phyloP scores from a whole-genome alignment of 1,284 basidiomycete genomes.

The Cryptococcus depauperatus region DNA sequence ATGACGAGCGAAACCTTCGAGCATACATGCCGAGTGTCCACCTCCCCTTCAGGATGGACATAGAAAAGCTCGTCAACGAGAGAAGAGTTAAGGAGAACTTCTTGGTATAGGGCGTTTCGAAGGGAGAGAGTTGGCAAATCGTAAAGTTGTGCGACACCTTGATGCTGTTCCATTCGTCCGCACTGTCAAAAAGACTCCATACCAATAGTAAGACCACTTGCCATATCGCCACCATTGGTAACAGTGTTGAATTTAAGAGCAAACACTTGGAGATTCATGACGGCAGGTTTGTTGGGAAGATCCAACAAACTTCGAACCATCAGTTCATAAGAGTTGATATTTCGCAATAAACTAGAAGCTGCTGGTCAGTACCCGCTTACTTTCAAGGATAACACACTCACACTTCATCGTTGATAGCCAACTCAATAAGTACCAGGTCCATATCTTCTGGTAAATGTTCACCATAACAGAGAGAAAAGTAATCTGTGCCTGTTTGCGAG shows the following conservation, averaged over 20 bases:
- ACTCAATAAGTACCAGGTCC: slow-evolving; percentile 32
- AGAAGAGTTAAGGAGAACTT: slow-evolving; percentile 17
- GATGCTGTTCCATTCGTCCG: slow-evolving; percentile 20
- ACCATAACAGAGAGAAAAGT: slow-evolving; percentile 30
- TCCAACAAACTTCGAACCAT: slow-evolving; percentile 31
- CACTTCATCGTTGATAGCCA: slow-evolving; percentile 38
- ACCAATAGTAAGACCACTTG: slow-evolving; percentile 8
- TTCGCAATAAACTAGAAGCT: slow-evolving; percentile 13
- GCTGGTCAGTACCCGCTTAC: neutral
- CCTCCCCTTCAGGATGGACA: slow-evolving; percentile 15
- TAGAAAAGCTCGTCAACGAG: slow-evolving; percentile 24
- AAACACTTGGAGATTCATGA: slow-evolving; percentile 33
- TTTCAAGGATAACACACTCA: slow-evolving; percentile 5
- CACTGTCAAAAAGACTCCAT: too few species aligned
- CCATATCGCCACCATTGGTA: slow-evolving; percentile 32
- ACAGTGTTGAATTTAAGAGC: slow-evolving; percentile 31
- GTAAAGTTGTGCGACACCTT: slow-evolving; percentile 34
- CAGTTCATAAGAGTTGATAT: slow-evolving; percentile 31
- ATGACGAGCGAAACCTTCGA: neutral
- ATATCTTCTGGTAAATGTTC: slow-evolving; percentile 31
- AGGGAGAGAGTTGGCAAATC: slow-evolving; percentile 35
- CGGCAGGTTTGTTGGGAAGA: slow-evolving; percentile 29
- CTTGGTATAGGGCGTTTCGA: slow-evolving; percentile 27
- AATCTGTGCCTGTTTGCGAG: slow-evolving; percentile 23
- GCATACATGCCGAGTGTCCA: slow-evolving; percentile 39